phyloP scores from a whole-genome alignment of 2,329 filamentous ascomycete genomes.

The Periconia sp. region DNA sequence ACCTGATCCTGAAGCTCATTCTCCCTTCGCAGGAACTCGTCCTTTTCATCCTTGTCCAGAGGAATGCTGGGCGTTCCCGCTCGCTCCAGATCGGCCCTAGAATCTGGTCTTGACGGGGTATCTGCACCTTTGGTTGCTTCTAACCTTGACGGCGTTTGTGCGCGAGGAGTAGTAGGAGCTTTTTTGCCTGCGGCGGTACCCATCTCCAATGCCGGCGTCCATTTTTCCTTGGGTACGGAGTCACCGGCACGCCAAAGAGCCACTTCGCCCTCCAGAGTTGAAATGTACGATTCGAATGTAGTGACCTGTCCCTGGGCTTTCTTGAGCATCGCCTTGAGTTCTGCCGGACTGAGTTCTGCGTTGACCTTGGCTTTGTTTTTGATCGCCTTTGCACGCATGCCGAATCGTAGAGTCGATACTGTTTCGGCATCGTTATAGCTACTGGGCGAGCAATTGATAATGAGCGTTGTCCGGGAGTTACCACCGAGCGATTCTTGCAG shows the following conservation, averaged over 20 bases:
- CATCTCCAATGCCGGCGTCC: slow-evolving; percentile 68
- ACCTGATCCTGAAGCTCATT: slow-evolving; percentile 98
- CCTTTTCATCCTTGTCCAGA: slow-evolving; percentile 93
- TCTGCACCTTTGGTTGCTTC: slow-evolving; percentile 49
- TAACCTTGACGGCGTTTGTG: slow-evolving; percentile 63
- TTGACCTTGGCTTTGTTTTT: slow-evolving; percentile 99
- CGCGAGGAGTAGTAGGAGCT: slow-evolving; percentile 53
- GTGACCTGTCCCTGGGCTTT: slow-evolving; percentile 89
- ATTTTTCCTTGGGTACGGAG: slow-evolving; percentile 82
- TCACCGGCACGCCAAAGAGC: slow-evolving; percentile 87
- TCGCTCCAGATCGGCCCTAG: slow-evolving; percentile 70
- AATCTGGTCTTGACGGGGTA: slow-evolving; percentile 59
- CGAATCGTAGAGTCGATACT: slow-evolving; percentile 86
- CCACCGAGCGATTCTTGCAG: slow-evolving; percentile 95
- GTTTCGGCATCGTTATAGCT: slow-evolving; percentile 98
- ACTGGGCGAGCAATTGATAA: slow-evolving; percentile 98
- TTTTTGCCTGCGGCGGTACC: slow-evolving; percentile 55
- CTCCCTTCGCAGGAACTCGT: slow-evolving; percentile 91
- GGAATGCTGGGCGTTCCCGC: slow-evolving; percentile 84
- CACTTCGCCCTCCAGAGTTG: slow-evolving; percentile 80
- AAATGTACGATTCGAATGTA: slow-evolving; percentile 85
- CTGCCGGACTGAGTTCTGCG: slow-evolving; percentile 90
- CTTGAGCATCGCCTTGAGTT: slow-evolving; percentile 89
- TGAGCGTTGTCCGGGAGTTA: slow-evolving; percentile 96
- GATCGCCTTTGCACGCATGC: slow-evolving; percentile 95